Evolutionary conservation across 257 asterid genomes (phyloP).

Genomic region (Solanum pennellii): DNA sequence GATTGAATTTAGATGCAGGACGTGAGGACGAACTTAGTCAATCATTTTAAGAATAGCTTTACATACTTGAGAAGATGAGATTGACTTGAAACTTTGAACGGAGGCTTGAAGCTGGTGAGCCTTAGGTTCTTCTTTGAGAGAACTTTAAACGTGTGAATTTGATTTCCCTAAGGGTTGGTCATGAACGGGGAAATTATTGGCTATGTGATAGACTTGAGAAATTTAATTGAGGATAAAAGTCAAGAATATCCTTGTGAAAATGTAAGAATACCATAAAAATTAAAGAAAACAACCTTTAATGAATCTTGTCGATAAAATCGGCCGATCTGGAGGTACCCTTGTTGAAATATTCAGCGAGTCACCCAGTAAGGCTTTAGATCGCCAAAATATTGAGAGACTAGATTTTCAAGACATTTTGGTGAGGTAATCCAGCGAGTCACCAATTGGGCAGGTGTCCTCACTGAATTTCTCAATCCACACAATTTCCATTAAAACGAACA

Average conservation of each 20-base stretch:
- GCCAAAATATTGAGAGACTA: background rate
- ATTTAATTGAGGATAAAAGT: background rate
- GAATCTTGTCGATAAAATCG: background rate
- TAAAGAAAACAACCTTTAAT: too few relatives aligned
- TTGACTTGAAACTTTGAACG: background rate
- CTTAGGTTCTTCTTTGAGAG: background rate
- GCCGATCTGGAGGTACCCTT: background rate
- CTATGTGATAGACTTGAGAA: background rate
- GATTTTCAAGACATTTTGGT: background rate
- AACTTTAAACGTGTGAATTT: too few relatives aligned
- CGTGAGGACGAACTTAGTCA: background rate
- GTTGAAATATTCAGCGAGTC: background rate
- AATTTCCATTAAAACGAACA: too few relatives aligned
- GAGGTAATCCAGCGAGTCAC: background rate
- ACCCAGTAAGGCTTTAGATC: background rate
- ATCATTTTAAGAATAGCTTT: background rate
- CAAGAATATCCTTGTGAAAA: background rate
- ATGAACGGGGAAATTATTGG: background rate
- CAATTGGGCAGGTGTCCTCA: background rate
- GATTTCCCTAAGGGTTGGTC: background rate
- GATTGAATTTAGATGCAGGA: background rate
- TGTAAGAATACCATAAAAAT: background rate
- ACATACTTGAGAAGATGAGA: background rate
- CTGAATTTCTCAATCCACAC: background rate
- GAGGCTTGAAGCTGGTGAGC: background rate